Percentiles rank a stretch among this genome's conserved stretches.
Conservation (phyloP, 371 early-diverging fungal genomes). For the Parasitella parasitica region DNA sequence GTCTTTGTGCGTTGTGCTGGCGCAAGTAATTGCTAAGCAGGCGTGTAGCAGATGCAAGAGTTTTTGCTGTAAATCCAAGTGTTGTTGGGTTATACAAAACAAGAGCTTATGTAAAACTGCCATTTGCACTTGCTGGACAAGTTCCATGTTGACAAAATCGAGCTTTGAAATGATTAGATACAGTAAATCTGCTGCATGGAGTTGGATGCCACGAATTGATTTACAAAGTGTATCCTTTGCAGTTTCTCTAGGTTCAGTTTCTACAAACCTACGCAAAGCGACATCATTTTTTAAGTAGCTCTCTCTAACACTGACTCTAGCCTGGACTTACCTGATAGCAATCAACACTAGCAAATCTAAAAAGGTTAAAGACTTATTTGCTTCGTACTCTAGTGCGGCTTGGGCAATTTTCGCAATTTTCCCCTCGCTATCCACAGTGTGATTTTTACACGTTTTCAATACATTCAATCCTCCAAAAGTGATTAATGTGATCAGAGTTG, state of each 20-base stretch:
- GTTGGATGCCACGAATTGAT: slow-evolving; percentile 51
- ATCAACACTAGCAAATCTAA: slow-evolving; percentile 17
- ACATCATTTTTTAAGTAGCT: not conserved
- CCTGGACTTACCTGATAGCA: slow-evolving; percentile 12
- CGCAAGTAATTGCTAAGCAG: slow-evolving; percentile 52
- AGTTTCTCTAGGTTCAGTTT: slow-evolving; percentile 36
- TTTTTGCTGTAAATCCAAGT: slow-evolving; percentile 70
- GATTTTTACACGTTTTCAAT: slow-evolving; percentile 50
- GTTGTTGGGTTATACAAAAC: slow-evolving; percentile 53
- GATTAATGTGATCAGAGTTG: slow-evolving; percentile 53
- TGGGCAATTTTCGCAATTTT: slow-evolving; percentile 23
- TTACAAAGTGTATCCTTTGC: slow-evolving; percentile 22
- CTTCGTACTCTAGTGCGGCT: slow-evolving; percentile 10
- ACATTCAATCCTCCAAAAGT: slow-evolving; percentile 60
- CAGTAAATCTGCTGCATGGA: slow-evolving; percentile 64
- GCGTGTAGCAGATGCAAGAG: slow-evolving; percentile 68
- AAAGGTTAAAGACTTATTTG: not conserved
- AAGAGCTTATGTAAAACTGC: slow-evolving; percentile 59
- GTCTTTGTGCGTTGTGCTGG: slow-evolving; percentile 24
- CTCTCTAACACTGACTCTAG: not conserved
- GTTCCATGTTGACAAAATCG: slow-evolving; percentile 51
- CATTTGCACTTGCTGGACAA: slow-evolving; percentile 59
- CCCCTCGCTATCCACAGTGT: slow-evolving; percentile 26
- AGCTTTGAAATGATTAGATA: slow-evolving; percentile 59
- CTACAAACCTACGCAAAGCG: slow-evolving; percentile 50